A percentile compares a stretch with the other conserved stretches of the same genome.
Evolutionary conservation across 441 rosid species (phyloP).

Genomic region (Croton setiger): DNA sequence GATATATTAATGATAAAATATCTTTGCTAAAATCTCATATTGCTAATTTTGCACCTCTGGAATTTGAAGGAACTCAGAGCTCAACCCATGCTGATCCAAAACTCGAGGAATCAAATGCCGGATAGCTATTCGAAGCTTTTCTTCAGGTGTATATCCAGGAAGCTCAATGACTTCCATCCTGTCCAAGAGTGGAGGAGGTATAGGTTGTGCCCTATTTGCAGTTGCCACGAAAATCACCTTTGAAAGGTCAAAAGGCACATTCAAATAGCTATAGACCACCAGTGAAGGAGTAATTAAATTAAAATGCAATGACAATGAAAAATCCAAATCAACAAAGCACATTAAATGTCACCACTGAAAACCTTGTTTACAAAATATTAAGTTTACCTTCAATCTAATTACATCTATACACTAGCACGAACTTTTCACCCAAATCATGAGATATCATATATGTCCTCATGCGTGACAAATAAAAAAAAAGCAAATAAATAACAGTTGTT

Average conservation of each 20-base stretch:
- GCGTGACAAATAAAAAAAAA: background rate
- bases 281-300: slow-evolving; percentile 49
- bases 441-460: background rate
- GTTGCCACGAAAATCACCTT: slow-evolving; percentile 96
- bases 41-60: slow-evolving; percentile 67
- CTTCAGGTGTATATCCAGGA: slow-evolving; percentile 97
- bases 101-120: slow-evolving; percentile 93
- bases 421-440: background rate
- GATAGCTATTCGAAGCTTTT: slow-evolving; percentile 91
- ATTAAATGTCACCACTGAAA: background rate
- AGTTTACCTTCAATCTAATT: background rate
- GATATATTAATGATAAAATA: too few relatives aligned
- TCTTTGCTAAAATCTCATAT: background rate
- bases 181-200: slow-evolving; percentile 93
- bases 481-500: background rate
- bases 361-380: background rate
- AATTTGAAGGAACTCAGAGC: slow-evolving; percentile 84
- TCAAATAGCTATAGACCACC: slow-evolving; percentile 66
- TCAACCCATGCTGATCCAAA: slow-evolving; percentile 94
- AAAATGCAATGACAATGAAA: background rate
- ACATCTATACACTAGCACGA: background rate
- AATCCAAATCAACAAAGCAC: slow-evolving; percentile 10
- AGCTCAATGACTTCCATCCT: slow-evolving; percentile 99
- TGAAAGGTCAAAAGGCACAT: slow-evolving; percentile 97
- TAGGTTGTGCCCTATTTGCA: slow-evolving; percentile 89